Base-by-base conservation (phyloP, 2,329 filamentous ascomycete genomes). In the Beauveria bassiana region DNA sequence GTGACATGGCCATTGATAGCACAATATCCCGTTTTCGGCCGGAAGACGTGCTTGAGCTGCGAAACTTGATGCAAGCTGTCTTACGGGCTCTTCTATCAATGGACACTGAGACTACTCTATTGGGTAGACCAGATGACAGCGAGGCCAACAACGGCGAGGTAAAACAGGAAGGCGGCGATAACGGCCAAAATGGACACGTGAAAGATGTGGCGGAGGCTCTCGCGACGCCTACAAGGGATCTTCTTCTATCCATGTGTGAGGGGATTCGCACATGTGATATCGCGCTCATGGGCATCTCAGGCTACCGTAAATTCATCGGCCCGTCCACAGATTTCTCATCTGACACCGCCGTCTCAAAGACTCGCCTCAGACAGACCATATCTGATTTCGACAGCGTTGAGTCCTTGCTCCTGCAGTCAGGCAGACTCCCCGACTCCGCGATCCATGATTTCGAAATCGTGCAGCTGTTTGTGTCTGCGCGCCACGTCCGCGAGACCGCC, bases 1-100 rank as follows among this genome's bases (percentile, higher is more conserved):
- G 83, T 68, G 83, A 86, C 65, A 76, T 86, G 62, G 75, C 77
- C 14, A 76, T 84, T 58, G 83, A 85, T 59, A 75, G 84, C n/a
- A 81, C 82, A 1, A 70, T 85, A 4, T 83, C 81, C 1, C 74
- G 78, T 1, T 81, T 85, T 62, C 71, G 70, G 12, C 81, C 82
- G 1, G 70, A 74, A 12, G 81, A 85, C 66, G 73, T 83, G 22
- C 70, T 73, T 43, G 71, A 74, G 5, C 70, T 86, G 34, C 78
- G 83, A 59, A 85, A 86, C 65, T 71, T 78, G 3, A 76, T 85
- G 58, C 83, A 86, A 64, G 79, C 73, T 20, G 80, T 84, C 7
- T 77, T 86, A 34, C 75, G 83, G 61, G 74, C 80, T 3, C 70
- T 85, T 5, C 70, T 85, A 24, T 78, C 81, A 24, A 72, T 86